Evolutionary conservation across 768 basidiomycete genomes (phyloP), one percentile per base, ranked within the genome.

Genomic region (Boletellus emodensis): DNA sequence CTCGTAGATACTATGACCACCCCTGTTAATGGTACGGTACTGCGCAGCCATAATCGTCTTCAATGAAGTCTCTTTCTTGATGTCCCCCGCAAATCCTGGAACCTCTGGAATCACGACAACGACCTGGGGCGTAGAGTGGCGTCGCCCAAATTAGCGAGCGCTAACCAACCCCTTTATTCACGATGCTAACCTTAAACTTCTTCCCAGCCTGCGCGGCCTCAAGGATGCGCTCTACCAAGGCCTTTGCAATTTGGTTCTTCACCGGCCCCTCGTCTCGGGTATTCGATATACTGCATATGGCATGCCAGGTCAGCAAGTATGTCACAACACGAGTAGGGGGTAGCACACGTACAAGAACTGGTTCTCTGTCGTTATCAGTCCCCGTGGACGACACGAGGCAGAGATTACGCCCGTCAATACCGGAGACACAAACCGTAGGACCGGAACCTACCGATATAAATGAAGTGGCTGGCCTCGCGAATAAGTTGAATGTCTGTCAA

Each of bases 1-100:
- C 59, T 94, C 91, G 57, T 91, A 92, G 58, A 94, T 92, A 52
- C 87, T 90, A 52, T 77, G 74, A 0, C 90, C 90, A 6, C 94
- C 94, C 18, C 94, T 82, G 63, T 94, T 94, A 58, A 97, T 94
- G 0, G 88, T 88, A 38, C 90, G 79, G 62, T 87, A 90, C 61
- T 90, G 87, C 1, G 84, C 93, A 10, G 83, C 91, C 85, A 95
- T 85, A 66, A 96, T 94, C 8, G 73, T 87, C 73, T 87, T 84
- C 48, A 92, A 58, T 1, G 84, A 70, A 0, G 68, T 63, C 51
- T 81, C 83, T 41, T 68, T 72, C 72, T 84, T 87, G 64, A 96
- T 76, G 64, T 92, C 82, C 3, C 94, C 87, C 1, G 91, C 76
- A 67, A 97, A 96, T 1, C 86, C 94, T 13, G 94, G 94, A 2